These are phyloP conservation scores for Aspergillus novofumigatus DNA, from an alignment of 2,329 filamentous ascomycete genomes.

Conservation along the genomic window DNA sequence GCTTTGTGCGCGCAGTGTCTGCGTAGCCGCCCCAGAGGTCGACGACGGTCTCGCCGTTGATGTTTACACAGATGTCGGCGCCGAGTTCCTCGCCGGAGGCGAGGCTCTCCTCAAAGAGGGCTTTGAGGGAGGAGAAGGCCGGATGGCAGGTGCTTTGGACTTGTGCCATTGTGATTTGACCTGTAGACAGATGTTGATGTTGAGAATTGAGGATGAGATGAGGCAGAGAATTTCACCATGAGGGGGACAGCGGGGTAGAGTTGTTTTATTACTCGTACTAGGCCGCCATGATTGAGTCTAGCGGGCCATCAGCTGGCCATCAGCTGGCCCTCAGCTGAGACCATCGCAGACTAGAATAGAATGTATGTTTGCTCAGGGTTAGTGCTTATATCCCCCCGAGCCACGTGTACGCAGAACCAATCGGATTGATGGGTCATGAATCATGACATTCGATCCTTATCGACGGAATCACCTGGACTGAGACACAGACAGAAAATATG, in stretches of 20 bases:
- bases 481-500: no score
- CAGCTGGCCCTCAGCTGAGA: not conserved
- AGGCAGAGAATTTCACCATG: not conserved
- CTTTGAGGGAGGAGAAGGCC: conserved; percentile 34
- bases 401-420: not conserved
- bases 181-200: not conserved
- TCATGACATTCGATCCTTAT: not conserved
- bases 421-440: not conserved
- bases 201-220: not conserved
- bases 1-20: conserved; percentile 24
- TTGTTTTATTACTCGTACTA: not conserved
- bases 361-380: not conserved
- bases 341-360: no score
- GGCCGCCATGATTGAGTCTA: not conserved
- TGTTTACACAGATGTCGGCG: conserved; percentile 41
- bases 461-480: no score
- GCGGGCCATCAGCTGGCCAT: not conserved
- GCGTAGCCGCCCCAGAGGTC: conserved; percentile 45
- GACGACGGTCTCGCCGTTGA: conserved; percentile 40
- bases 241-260: not conserved
- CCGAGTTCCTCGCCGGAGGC: conserved; percentile 41
- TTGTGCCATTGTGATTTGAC: conserved; percentile 14
- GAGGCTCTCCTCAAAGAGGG: conserved; percentile 34
- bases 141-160: conserved; percentile 37
- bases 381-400: not conserved